Percentiles rank a stretch among this genome's conserved stretches.
These are phyloP conservation scores for Candida qinlingensis DNA, from an alignment of 805 yeast species.

Conservation along the genomic window DNA sequence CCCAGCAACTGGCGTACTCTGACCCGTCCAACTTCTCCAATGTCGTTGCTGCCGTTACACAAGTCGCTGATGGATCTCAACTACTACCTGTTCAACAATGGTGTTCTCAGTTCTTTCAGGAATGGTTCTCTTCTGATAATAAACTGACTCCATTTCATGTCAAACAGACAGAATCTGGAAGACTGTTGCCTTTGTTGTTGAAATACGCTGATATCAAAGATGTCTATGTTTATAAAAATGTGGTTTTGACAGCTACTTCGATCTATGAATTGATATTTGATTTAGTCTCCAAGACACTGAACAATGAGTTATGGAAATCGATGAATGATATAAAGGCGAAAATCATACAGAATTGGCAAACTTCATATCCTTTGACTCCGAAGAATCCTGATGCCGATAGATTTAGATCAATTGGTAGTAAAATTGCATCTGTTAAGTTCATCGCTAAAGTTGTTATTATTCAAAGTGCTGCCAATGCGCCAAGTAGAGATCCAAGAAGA, in stretches of 20 bases:
- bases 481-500: constrained; percentile 22
- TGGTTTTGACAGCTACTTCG: constrained; percentile 35
- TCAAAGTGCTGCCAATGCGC: constrained; percentile 39
- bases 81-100: constrained; percentile 20
- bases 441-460: constrained; percentile 53
- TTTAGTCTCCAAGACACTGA: constrained; percentile 37
- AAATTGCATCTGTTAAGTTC: constrained; percentile 68
- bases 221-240: constrained; percentile 30
- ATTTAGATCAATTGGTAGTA: constrained; percentile 49
- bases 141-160: constrained; percentile 5
- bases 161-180: constrained; percentile 16
- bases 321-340: constrained; percentile 50
- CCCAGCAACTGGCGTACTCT: constrained; percentile 8
- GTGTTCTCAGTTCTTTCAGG: constrained; percentile 21
- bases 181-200: constrained; percentile 12
- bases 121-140: constrained; percentile 16
- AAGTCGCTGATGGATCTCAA: constrained; percentile 10
- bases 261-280: constrained; percentile 44
- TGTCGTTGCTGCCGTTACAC: constrained; percentile 14
- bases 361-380: constrained; percentile 47
- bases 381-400: constrained; percentile 22
- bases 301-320: constrained; percentile 46
- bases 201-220: constrained; percentile 20
- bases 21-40: constrained; percentile 15
- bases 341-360: constrained; percentile 57